phyloP scores from a whole-genome alignment of 2,329 filamentous ascomycete species.

The Trichoderma breve region DNA sequence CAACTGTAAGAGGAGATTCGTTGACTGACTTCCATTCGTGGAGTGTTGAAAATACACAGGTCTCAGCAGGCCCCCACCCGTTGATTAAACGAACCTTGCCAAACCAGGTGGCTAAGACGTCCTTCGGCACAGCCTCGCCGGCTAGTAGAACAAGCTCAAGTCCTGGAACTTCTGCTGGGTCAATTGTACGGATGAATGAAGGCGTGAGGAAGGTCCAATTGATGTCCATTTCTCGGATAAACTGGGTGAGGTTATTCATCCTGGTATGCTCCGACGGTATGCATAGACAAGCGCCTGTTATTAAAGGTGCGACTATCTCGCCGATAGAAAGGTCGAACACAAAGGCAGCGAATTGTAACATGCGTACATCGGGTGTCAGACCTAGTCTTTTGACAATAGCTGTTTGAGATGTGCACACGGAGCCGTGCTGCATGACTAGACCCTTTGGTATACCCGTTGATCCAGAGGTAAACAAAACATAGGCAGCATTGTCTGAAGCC shows the following conservation, averaged over 20 bases:
- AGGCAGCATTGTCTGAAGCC: conserved; percentile 21
- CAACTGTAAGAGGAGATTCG: conserved; percentile 18
- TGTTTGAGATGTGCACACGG: conserved; percentile 14
- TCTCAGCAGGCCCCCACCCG: conserved; percentile 24
- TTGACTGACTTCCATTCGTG: conserved; percentile 17
- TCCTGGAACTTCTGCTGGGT: conserved; percentile 10
- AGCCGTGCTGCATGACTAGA: conserved; percentile 25
- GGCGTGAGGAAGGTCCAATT: conserved; percentile 19
- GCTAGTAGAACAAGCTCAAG: conserved; percentile 19
- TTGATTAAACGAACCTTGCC: conserved; percentile 22
- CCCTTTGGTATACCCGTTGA: conserved; percentile 29
- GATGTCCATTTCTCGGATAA: conserved; percentile 7
- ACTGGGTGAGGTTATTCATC: conserved; percentile 12
- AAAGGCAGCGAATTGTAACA: conserved; percentile 20
- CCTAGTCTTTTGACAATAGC: conserved; percentile 17
- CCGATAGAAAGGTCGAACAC: conserved; percentile 16
- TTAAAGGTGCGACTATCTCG: conserved; percentile 9
- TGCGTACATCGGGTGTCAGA: conserved; percentile 2
- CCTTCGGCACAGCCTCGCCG: conserved; percentile 20
- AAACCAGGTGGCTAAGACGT: conserved; percentile 21
- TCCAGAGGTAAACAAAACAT: conserved; percentile 29
- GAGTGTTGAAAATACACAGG: conserved; percentile 19
- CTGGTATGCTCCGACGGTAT: conserved; percentile 13
- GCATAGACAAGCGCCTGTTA: conserved; percentile 14
- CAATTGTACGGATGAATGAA: conserved; percentile 11